Conservation (phyloP, 2,329 filamentous ascomycete genomes). For the Pseudocercospora vitis region DNA sequence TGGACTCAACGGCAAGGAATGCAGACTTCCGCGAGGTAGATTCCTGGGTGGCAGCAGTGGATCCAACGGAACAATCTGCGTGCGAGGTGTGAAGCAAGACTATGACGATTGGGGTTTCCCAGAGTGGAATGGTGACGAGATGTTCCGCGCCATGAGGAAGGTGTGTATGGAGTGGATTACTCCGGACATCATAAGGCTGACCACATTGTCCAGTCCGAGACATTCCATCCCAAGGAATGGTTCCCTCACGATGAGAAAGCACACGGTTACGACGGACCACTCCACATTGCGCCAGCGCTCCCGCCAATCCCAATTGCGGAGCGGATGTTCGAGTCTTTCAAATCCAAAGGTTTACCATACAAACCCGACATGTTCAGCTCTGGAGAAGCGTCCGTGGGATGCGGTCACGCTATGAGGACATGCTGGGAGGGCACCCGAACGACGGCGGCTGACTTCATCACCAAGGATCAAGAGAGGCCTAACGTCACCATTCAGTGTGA, state of each 20-base stretch:
- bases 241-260: constrained; percentile 29
- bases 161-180: not conserved
- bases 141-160: constrained; percentile 35
- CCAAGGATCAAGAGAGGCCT: constrained; percentile 39
- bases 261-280: constrained; percentile 30
- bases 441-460: constrained; percentile 56
- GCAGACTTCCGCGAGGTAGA: constrained; percentile 46
- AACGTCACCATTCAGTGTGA: constrained; percentile 50
- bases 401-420: constrained; percentile 56
- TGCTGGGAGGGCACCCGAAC: constrained; percentile 55
- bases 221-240: constrained; percentile 31
- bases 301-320: constrained; percentile 40
- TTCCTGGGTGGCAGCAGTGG: constrained; percentile 47
- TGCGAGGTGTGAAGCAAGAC: constrained; percentile 47
- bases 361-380: constrained; percentile 34
- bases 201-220: constrained; percentile 23
- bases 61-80: constrained; percentile 47
- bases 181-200: not conserved
- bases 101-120: constrained; percentile 39
- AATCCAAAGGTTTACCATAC: constrained; percentile 31
- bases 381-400: constrained; percentile 54
- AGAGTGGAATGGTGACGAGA: constrained; percentile 33
- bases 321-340: constrained; percentile 29
- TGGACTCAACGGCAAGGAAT: constrained; percentile 43
- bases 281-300: constrained; percentile 46